phyloP scores from a whole-genome alignment of 331 rosid species.

The Stylosanthes scabra region DNA sequence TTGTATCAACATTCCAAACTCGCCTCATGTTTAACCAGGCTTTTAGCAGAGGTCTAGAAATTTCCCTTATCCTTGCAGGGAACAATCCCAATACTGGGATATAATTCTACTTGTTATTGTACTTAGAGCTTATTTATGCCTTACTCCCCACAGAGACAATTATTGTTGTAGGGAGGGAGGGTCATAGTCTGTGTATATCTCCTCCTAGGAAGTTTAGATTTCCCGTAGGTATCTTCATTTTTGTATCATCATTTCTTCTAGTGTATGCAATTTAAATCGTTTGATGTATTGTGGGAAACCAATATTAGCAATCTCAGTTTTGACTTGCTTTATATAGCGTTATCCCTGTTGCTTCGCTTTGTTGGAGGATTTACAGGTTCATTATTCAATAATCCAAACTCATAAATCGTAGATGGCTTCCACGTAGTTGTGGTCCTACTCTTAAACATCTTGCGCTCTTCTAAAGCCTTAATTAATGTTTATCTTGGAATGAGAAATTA shows the following conservation, averaged over 20 bases:
- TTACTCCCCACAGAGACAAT: slow-evolving; percentile 5
- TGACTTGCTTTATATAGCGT: neutral
- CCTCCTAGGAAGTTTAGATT: slow-evolving; percentile 24
- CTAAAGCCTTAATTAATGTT: no score
- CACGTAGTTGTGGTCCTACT: no score
- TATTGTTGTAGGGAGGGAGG: slow-evolving; percentile 1
- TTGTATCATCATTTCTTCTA: slow-evolving; percentile 6
- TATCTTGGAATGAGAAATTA: no score
- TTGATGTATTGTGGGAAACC: neutral
- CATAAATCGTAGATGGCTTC: no score
- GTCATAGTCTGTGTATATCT: neutral
- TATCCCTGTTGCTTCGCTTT: no score
- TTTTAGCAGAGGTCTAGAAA: slow-evolving; percentile 93
- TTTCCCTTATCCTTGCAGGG: slow-evolving; percentile 91
- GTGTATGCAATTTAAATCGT: slow-evolving; percentile 9
- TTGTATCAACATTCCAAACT: slow-evolving; percentile 91
- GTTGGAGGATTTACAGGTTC: no score
- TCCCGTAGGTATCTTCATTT: slow-evolving; percentile 1
- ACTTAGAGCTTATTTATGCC: slow-evolving; percentile 1
- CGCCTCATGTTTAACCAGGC: slow-evolving; percentile 99
- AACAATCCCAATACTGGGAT: slow-evolving; percentile 78
- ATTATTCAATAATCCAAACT: no score
- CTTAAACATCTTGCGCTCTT: no score
- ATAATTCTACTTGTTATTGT: slow-evolving; percentile 32
- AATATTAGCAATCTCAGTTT: slow-evolving; percentile 10